Conservation (phyloP, 192 early-diverging fungal species). For the Jimgerdemannia flammicorona region DNA sequence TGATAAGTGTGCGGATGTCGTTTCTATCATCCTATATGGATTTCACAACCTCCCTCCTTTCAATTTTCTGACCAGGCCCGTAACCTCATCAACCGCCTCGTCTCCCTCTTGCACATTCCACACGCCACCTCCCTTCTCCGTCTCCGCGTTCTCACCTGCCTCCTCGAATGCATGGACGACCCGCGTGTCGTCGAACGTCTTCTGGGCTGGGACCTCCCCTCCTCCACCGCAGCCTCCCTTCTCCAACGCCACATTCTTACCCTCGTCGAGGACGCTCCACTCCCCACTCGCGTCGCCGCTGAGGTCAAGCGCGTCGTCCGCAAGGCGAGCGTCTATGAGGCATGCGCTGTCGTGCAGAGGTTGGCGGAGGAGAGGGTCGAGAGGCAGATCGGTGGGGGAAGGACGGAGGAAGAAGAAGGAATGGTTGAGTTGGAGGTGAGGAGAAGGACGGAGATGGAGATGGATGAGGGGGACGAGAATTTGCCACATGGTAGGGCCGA, state of each 20-base stretch:
- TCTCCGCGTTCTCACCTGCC: slow-evolving; percentile 5
- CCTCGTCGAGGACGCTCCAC: slow-evolving; percentile 2
- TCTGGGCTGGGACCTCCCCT: slow-evolving; percentile 5
- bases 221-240: background rate
- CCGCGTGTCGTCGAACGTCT: slow-evolving; percentile 15
- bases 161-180: slow-evolving; percentile 20
- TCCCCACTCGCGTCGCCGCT: slow-evolving; percentile 8
- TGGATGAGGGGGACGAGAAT: background rate
- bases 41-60: background rate
- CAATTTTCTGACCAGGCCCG: background rate
- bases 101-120: slow-evolving; percentile 4
- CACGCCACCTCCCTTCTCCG: slow-evolving; percentile 12
- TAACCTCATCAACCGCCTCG: slow-evolving; percentile 2
- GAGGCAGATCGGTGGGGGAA: slow-evolving; percentile 1
- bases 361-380: slow-evolving; percentile 7
- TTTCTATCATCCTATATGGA: no score
- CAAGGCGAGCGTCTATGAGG: slow-evolving; percentile 17
- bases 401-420: slow-evolving; percentile 2
- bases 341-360: slow-evolving; percentile 9
- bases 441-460: background rate
- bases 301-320: slow-evolving; percentile 11
- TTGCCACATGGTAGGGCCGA: background rate
- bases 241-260: slow-evolving; percentile 14
- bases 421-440: background rate
- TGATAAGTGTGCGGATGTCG: no score